Evolutionary conservation across 306 rosid species (phyloP), one percentile per base, ranked within the genome.

Genomic region (Ochetophila trinervis): DNA sequence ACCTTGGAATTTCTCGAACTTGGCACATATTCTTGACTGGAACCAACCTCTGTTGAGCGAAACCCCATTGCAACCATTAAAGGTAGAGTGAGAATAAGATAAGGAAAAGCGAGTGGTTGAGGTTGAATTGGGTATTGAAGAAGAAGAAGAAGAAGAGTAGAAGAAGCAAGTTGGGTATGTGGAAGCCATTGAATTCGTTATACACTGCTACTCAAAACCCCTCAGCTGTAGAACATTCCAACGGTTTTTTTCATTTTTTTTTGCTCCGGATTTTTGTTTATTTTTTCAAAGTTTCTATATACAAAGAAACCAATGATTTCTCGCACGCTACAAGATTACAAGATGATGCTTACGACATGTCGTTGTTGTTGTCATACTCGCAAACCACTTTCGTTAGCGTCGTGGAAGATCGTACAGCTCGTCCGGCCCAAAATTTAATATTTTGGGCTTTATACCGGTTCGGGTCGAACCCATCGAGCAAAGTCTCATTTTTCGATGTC

Each of bases 1-100:
- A 8, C 82, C 82, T 68, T 85, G 84, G 84, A 90, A 89, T 62
- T 89, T 90, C 11, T 93, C 94, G 79, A 93, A 89, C 87, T 89
- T 93, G 59, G 97, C 96, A 55, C 44, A 42, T 20, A 83, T 68
- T 81, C 78, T 93, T 53, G 82, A 73, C 63, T 45, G 19, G 47
- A 67, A 66, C 63, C 53, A 64, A 5, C 81, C 36, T 23, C 64
- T 36, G 64, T 18, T 70, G 47, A 80, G 58, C 62, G 82, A 71
- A 63, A 69, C 59, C 20, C 72, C 82, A 62, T 52, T 49, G 79
- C 73, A 45, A 56, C 78, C 22, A 48, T 49, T 51, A 57, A 75
- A 63, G 72, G 63, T 44, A 80, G 83, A 63, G 70, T 63, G 78
- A 3, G 82, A 76, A 53, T 65, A 80, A 42, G 85, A 77, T 60